These are phyloP conservation scores for Clonostachys sp. DNA, from an alignment of 2,329 filamentous ascomycete genomes.

Conservation along the genomic window DNA sequence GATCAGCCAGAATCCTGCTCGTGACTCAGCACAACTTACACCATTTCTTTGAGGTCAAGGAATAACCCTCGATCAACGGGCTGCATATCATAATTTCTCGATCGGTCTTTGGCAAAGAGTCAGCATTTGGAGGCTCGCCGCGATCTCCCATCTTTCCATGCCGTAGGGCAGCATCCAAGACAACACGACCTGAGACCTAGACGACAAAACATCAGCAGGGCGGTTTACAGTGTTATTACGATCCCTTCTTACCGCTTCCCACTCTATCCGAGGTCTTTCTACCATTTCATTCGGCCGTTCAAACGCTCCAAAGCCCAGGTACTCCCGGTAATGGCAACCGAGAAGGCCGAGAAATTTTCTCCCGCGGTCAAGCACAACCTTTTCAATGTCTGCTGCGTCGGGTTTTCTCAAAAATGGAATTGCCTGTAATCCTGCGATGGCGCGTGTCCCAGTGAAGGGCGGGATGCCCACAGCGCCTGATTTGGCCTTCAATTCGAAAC, in stretches of 20 bases:
- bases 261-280: too few relatives aligned
- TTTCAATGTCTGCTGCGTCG: slow-evolving; percentile 17
- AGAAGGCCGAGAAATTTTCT: slow-evolving; percentile 37
- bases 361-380: slow-evolving; percentile 29
- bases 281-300: too few relatives aligned
- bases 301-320: slow-evolving; percentile 20
- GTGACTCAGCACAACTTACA: background rate
- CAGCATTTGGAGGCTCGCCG: too few relatives aligned
- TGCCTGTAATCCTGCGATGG: slow-evolving; percentile 38
- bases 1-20: background rate
- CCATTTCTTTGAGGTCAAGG: background rate
- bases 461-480: slow-evolving; percentile 25
- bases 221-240: too few relatives aligned
- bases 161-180: too few relatives aligned
- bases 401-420: slow-evolving; percentile 32
- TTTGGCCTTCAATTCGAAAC: slow-evolving; percentile 36
- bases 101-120: background rate
- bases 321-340: slow-evolving; percentile 42
- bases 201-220: too few relatives aligned
- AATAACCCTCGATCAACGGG: background rate
- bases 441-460: slow-evolving; percentile 36
- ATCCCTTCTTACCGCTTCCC: too few relatives aligned
- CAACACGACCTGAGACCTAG: too few relatives aligned
- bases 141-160: too few relatives aligned
- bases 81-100: background rate